Percentiles rank a stretch among this genome's conserved stretches.
Evolutionary conservation across 1,139 yeast species (phyloP).

Genomic region (Lodderomyces margitis): DNA sequence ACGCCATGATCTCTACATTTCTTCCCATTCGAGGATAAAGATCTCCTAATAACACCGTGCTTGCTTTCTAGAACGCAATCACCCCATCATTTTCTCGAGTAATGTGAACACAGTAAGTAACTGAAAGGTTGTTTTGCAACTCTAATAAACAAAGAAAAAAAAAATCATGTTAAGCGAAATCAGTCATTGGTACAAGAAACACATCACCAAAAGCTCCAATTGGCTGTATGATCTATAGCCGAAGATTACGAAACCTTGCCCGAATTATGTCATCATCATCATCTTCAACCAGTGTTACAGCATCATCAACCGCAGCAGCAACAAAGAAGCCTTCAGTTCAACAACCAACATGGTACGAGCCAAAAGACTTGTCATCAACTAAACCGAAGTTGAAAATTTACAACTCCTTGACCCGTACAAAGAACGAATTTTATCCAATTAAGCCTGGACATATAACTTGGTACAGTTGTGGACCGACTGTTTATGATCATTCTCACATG

Average conservation of each 20-base stretch:
- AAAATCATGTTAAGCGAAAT: not conserved
- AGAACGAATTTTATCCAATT: conserved; percentile 71
- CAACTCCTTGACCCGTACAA: conserved; percentile 82
- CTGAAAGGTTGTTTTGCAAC: not conserved
- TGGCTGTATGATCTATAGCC: conserved; percentile 3
- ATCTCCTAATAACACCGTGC: too few relatives aligned
- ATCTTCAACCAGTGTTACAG: not conserved
- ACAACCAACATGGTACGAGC: conserved; percentile 44
- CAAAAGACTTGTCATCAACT: conserved; percentile 17
- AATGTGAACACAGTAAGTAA: too few relatives aligned
- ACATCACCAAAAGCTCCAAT: not conserved
- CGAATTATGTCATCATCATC: not conserved
- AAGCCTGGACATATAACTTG: conserved; percentile 69
- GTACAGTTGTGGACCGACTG: conserved; percentile 99
- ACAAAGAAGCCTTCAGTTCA: conserved; percentile 28
- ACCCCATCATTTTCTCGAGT: too few relatives aligned
- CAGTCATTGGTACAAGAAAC: not conserved
- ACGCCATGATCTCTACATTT: too few relatives aligned
- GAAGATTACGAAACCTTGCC: not conserved
- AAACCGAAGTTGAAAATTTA: conserved; percentile 40
- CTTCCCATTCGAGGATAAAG: too few relatives aligned
- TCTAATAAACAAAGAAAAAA: not conserved
- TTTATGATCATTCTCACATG: conserved; percentile 96
- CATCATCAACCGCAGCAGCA: conserved; percentile 6
- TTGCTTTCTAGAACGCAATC: too few relatives aligned